Conservation (phyloP, 2,329 filamentous ascomycete genomes). For the Aspergillus viridinutans region DNA sequence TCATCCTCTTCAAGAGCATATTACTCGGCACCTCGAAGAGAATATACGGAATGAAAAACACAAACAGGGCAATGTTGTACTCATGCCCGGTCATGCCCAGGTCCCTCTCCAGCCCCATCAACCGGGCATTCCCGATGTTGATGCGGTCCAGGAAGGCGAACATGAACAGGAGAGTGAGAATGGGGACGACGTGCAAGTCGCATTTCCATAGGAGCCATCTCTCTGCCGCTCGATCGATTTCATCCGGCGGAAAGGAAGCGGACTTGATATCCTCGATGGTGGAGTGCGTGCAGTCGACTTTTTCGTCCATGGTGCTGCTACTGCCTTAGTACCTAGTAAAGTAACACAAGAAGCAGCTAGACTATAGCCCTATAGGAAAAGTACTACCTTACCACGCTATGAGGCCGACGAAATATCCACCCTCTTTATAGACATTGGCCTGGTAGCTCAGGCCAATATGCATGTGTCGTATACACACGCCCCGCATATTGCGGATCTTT, state of each 20-base stretch:
- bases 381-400: neutral
- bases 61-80: conserved; percentile 42
- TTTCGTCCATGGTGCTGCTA: conserved; percentile 1
- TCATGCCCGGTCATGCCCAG: conserved; percentile 41
- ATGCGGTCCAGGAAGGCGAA: conserved; percentile 46
- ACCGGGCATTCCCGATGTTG: conserved; percentile 47
- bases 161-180: conserved; percentile 44
- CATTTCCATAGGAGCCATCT: conserved; percentile 47
- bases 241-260: neutral
- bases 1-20: conserved; percentile 41
- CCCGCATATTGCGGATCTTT: neutral
- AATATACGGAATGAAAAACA: conserved; percentile 47
- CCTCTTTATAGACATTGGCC: neutral
- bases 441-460: neutral
- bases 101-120: conserved; percentile 42
- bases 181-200: conserved; percentile 47
- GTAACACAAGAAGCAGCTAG: too few relatives aligned
- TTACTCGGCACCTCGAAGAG: conserved; percentile 47
- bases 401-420: neutral
- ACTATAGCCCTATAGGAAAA: neutral
- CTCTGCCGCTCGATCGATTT: conserved; percentile 28
- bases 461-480: neutral
- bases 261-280: conserved; percentile 18
- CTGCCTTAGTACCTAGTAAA: neutral
- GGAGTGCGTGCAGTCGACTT: conserved; percentile 6